Evolutionary conservation across 345 rosid species (phyloP).

Genomic region (Aethionema arabicum): DNA sequence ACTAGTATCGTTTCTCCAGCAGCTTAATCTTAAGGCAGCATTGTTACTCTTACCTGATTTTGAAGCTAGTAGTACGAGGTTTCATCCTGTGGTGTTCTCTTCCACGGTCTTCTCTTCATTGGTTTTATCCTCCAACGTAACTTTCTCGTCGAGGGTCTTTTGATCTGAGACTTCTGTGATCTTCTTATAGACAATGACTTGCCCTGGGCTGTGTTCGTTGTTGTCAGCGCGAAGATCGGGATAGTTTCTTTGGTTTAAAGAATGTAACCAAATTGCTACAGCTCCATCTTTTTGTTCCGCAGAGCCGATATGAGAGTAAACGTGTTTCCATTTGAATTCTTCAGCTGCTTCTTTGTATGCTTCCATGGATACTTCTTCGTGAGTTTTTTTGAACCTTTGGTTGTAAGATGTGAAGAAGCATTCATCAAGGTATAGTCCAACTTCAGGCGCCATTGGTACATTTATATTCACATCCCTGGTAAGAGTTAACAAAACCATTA

Average conservation of each 20-base stretch:
- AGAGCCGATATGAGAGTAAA: slow-evolving; percentile 78
- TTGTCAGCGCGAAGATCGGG: slow-evolving; percentile 47
- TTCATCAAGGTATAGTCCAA: slow-evolving; percentile 92
- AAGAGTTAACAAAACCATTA: neutral
- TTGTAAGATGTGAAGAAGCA: slow-evolving; percentile 82
- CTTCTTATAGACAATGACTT: slow-evolving; percentile 38
- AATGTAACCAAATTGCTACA: slow-evolving; percentile 92
- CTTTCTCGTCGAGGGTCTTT: slow-evolving; percentile 22
- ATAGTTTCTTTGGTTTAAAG: slow-evolving; percentile 78
- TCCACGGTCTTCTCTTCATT: slow-evolving; percentile 4
- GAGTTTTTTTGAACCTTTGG: slow-evolving; percentile 75
- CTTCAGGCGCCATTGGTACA: slow-evolving; percentile 97
- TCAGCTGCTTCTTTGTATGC: slow-evolving; percentile 67
- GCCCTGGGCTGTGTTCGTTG: slow-evolving; percentile 25
- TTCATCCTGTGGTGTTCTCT: slow-evolving; percentile 23
- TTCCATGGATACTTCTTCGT: slow-evolving; percentile 86
- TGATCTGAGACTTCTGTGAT: slow-evolving; percentile 22
- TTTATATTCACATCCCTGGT: slow-evolving; percentile 62
- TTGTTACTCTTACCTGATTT: no score
- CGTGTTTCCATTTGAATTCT: slow-evolving; percentile 75
- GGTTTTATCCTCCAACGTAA: slow-evolving; percentile 13
- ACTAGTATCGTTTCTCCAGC: no score
- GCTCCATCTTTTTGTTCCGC: slow-evolving; percentile 80
- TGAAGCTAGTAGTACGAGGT: neutral
- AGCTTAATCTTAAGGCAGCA: no score